phyloP scores from a whole-genome alignment of 140 eudicot species.

The Flaveria floridana region DNA sequence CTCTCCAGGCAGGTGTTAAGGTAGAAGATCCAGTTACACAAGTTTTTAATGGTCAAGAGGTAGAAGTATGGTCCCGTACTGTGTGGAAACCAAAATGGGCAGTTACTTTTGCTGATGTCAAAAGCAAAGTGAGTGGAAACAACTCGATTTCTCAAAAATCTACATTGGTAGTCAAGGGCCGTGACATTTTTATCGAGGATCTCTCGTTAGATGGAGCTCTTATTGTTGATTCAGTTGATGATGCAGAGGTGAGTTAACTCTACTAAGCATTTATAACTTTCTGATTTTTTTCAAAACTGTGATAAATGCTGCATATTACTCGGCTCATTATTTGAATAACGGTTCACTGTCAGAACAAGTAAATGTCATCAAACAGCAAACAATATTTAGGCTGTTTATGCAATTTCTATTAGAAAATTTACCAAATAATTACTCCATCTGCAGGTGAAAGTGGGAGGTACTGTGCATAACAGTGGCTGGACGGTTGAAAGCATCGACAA shows the following conservation, averaged over 20 bases:
- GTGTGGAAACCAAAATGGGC: constrained; percentile 97
- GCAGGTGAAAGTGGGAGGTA: constrained; percentile 82
- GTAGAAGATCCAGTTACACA: constrained; percentile 65
- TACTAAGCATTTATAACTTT: not conserved
- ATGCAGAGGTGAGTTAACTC: constrained; percentile 64
- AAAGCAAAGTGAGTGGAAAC: constrained; percentile 59
- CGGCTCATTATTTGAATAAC: not conserved
- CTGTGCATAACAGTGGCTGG: constrained; percentile 78
- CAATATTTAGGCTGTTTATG: not conserved
- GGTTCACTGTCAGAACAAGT: not conserved
- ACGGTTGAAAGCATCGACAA: constrained; percentile 63
- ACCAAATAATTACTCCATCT: not conserved
- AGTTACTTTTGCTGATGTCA: constrained; percentile 64
- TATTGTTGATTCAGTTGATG: constrained; percentile 57
- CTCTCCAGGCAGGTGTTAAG: constrained; percentile 74
- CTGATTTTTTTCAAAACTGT: not conserved
- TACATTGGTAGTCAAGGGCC: constrained; percentile 71
- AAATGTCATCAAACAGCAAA: not conserved
- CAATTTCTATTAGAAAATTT: not conserved
- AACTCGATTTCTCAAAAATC: constrained; percentile 71
- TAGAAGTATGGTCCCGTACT: constrained; percentile 86
- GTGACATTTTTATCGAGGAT: constrained; percentile 54
- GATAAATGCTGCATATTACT: not conserved
- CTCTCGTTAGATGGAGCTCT: constrained; percentile 87
- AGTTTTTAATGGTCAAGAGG: constrained; percentile 88